Evolutionary conservation across 78 protist species (phyloP).

Genomic region (Goniomonas avonlea): DNA sequence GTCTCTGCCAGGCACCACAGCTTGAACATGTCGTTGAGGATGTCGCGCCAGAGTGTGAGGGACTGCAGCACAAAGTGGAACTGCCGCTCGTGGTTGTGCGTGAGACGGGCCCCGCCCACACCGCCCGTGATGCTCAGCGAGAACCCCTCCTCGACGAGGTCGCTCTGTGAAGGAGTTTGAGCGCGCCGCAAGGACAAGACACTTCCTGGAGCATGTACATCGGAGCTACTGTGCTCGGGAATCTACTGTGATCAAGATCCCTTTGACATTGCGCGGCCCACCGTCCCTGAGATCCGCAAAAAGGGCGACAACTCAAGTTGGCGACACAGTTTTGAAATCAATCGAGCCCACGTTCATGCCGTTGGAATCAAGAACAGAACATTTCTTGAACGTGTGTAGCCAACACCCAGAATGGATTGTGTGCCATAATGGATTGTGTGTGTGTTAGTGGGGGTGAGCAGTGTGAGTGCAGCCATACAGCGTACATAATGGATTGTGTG

Average conservation of each 20-base stretch:
- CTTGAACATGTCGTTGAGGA: conserved; percentile 77
- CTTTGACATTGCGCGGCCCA: too few species aligned
- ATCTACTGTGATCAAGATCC: too few species aligned
- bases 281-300: too few species aligned
- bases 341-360: too few species aligned
- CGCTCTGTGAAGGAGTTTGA: neutral
- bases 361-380: too few species aligned
- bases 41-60: conserved; percentile 82
- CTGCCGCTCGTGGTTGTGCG: neutral
- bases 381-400: neutral
- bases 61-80: conserved; percentile 51
- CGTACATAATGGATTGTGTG: neutral
- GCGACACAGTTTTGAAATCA: too few species aligned
- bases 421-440: neutral
- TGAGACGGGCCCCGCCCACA: neutral
- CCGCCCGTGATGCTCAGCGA: neutral
- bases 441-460: neutral
- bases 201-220: too few species aligned
- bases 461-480: neutral
- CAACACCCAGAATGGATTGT: neutral
- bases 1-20: conserved; percentile 44
- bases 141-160: conserved; percentile 1
- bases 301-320: neutral
- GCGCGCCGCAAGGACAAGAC: neutral
- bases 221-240: too few species aligned